Base-by-base conservation (phyloP, 352 stramenopile species). In the Pythium scleroteichum region DNA sequence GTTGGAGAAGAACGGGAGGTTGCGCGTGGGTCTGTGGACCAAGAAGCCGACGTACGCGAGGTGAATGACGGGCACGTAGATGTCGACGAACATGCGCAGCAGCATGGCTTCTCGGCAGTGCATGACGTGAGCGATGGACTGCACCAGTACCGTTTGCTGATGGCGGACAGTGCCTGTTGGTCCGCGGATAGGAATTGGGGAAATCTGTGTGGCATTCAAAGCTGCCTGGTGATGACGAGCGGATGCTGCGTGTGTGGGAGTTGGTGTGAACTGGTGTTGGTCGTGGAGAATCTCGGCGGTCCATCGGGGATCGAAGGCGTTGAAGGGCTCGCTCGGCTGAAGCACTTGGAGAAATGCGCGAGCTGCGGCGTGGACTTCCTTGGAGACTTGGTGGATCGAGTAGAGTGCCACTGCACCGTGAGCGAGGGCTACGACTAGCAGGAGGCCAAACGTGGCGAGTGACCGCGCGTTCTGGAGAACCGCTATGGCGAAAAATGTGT, bases 381-480 rank as follows among this genome's bases (percentile, higher is more conserved):
- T 46, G 12, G 57, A 58, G 4, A 48, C 38, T 22, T 10, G 13
- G 2, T 23, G 32, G 16, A 61, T 13, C 7, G 41, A 53, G 5
- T 23, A 14, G 3, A 53, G 17, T 0, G 59, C 38, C 3, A 61
- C 10, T 6, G 46, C 4, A 17, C 61, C 59, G 12, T 82, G 69
- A 1, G 26, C 47, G 3, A 63, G 46, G 40, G 72, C 66, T 22
- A 73, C 62, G 2, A 47, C 20, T 6, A 72, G 17, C 16, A 83
- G 29, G 20, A 72, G 42, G 3, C 35, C 32, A 16, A 81, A 39
- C 0, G 67, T 78, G 24, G 67, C 44, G 3, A 64, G 17, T 7
- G 69, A 77, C 46, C 78, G 76, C 42, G 71, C 50, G 19, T 67
- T 76, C 35, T 83, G 71, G 3, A 83, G 45, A 46, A 63, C 80